These are phyloP conservation scores for Achaetomiella virescens DNA, from an alignment of 495 filamentous ascomycete species.

Conservation along the genomic window DNA sequence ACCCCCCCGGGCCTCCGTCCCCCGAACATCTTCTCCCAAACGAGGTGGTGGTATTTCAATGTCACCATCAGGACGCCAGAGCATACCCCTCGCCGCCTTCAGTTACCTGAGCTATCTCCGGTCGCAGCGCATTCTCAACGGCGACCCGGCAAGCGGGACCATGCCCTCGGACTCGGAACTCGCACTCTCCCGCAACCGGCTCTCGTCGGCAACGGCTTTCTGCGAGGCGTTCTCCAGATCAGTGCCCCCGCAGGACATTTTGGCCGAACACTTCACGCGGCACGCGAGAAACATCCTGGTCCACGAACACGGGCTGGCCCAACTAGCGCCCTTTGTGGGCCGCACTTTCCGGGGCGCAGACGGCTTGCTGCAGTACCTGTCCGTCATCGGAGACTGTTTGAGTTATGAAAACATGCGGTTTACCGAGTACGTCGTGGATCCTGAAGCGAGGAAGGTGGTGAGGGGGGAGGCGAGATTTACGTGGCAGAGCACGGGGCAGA, in stretches of 20 bases:
- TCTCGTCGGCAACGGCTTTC: constrained; percentile 41
- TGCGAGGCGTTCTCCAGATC: constrained; percentile 41
- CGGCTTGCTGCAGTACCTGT: constrained; percentile 46
- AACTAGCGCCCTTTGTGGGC: constrained; percentile 52
- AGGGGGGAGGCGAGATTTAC: constrained; percentile 47
- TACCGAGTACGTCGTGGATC: constrained; percentile 48
- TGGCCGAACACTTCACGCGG: constrained; percentile 45
- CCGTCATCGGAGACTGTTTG: constrained; percentile 35
- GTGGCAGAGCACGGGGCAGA: constrained; percentile 45
- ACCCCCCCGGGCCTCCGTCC: background rate
- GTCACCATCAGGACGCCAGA: background rate
- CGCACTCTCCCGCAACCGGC: constrained; percentile 21
- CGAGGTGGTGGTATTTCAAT: background rate
- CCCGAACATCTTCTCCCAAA: background rate
- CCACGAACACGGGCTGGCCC: constrained; percentile 51
- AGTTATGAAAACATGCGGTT: constrained; percentile 47
- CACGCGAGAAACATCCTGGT: constrained; percentile 22
- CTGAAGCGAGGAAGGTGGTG: constrained; percentile 38
- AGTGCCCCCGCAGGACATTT: constrained; percentile 29
- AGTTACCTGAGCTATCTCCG: no score
- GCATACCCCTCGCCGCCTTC: no score
- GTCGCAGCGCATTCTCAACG: no score
- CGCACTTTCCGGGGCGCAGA: constrained; percentile 45
- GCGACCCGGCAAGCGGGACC: background rate
- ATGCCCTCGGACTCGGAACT: background rate